Conservation (phyloP, 768 basidiomycete species). For the Macrolepiota dolichaula region DNA sequence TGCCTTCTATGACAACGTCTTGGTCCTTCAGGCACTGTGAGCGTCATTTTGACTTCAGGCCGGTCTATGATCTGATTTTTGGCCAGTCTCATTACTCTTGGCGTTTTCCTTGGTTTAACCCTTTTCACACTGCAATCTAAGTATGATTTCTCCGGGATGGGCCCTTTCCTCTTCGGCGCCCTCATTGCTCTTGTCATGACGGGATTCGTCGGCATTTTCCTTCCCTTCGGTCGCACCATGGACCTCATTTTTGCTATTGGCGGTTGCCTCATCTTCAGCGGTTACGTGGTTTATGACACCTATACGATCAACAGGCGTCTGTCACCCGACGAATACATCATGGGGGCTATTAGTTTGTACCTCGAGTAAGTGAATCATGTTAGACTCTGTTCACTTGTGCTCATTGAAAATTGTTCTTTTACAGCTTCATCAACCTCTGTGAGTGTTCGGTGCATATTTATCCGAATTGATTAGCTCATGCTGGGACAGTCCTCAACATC, state of each 20-base stretch:
- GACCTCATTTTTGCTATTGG: constrained; percentile 79
- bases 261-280: constrained; percentile 82
- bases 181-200: constrained; percentile 80
- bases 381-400: background rate
- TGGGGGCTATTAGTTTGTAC: constrained; percentile 91
- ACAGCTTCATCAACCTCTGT: constrained; percentile 86
- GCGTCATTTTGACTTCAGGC: constrained; percentile 21
- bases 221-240: constrained; percentile 80
- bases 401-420: constrained; percentile 18
- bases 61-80: background rate
- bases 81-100: constrained; percentile 76
- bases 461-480: constrained; percentile 4
- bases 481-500: constrained; percentile 69
- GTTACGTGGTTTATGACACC: constrained; percentile 90
- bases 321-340: constrained; percentile 90
- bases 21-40: constrained; percentile 86
- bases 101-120: constrained; percentile 91
- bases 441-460: constrained; percentile 27
- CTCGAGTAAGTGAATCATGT: constrained; percentile 66
- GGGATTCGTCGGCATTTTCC: constrained; percentile 77
- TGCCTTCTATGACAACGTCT: constrained; percentile 64
- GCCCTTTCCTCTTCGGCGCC: constrained; percentile 84
- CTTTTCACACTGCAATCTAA: constrained; percentile 95
- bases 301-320: constrained; percentile 84
- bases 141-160: constrained; percentile 95